Conservation (phyloP, 2,329 filamentous ascomycete genomes). For the Leptographium lundbergii region DNA sequence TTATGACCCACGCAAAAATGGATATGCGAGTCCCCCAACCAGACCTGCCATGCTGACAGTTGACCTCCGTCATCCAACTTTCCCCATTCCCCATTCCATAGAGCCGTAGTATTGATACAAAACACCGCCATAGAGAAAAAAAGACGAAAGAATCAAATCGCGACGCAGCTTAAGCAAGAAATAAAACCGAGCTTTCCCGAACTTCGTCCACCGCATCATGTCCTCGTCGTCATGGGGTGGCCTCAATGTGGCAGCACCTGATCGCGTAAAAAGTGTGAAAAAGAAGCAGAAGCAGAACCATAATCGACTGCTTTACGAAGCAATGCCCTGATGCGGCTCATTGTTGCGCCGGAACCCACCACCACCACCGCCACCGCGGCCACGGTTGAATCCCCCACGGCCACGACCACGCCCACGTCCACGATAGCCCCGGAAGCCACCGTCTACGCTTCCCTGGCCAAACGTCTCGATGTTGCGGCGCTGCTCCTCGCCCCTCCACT, state of each 20-base stretch:
- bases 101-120: background rate
- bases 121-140: background rate
- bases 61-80: background rate
- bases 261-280: background rate
- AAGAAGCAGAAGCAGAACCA: background rate
- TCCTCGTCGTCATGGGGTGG: background rate
- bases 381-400: slow-evolving; percentile 28
- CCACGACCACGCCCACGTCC: slow-evolving; percentile 68
- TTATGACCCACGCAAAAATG: background rate
- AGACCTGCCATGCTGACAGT: background rate
- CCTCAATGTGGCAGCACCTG: background rate
- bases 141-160: background rate
- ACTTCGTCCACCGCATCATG: background rate
- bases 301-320: background rate
- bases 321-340: slow-evolving; percentile 4
- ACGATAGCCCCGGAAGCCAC: slow-evolving; percentile 60
- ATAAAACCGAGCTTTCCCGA: background rate
- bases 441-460: slow-evolving; percentile 89
- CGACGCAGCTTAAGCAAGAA: background rate
- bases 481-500: slow-evolving; percentile 87
- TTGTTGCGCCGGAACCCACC: slow-evolving; percentile 10
- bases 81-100: background rate
- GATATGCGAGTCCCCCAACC: background rate
- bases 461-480: slow-evolving; percentile 97
- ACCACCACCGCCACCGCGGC: slow-evolving; percentile 20